Evolutionary conservation across 495 filamentous ascomycete species (phyloP).

Genomic region (Neurospora intermedia): DNA sequence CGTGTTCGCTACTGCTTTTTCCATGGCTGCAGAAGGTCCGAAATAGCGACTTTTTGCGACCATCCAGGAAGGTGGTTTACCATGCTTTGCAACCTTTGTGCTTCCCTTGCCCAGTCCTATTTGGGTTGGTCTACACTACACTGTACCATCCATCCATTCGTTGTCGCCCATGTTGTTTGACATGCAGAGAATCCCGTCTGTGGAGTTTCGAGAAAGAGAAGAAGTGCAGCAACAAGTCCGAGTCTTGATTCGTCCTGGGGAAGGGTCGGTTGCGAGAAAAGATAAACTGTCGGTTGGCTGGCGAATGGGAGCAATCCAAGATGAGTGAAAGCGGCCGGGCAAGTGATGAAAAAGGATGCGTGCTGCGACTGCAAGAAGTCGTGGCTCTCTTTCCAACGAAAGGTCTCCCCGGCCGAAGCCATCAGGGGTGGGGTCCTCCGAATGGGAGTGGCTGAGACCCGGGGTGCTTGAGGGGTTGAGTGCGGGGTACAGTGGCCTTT

Average conservation of each 20-base stretch:
- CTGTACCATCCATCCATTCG: neutral
- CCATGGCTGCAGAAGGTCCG: neutral
- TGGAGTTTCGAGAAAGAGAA: neutral
- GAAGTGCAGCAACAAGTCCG: neutral
- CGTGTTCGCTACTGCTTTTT: constrained; percentile 3
- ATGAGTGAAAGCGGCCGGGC: constrained; percentile 3
- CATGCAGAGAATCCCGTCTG: neutral
- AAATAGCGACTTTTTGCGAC: neutral
- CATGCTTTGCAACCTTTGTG: neutral
- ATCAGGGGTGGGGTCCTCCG: neutral
- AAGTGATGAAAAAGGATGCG: constrained; percentile 9
- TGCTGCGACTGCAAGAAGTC: constrained; percentile 31
- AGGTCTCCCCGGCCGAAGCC: constrained; percentile 8
- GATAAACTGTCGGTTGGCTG: neutral
- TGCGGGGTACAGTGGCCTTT: neutral
- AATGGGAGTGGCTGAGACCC: neutral
- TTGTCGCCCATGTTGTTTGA: neutral
- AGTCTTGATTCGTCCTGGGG: neutral
- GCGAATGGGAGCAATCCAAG: neutral
- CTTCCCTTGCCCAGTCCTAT: neutral
- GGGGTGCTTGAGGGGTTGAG: neutral
- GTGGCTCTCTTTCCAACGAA: constrained; percentile 25
- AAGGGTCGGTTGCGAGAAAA: neutral
- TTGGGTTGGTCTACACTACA: neutral
- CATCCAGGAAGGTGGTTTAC: constrained; percentile 1